phyloP scores from a whole-genome alignment of 352 stramenopile genomes.

The Globisporangium nagaii region DNA sequence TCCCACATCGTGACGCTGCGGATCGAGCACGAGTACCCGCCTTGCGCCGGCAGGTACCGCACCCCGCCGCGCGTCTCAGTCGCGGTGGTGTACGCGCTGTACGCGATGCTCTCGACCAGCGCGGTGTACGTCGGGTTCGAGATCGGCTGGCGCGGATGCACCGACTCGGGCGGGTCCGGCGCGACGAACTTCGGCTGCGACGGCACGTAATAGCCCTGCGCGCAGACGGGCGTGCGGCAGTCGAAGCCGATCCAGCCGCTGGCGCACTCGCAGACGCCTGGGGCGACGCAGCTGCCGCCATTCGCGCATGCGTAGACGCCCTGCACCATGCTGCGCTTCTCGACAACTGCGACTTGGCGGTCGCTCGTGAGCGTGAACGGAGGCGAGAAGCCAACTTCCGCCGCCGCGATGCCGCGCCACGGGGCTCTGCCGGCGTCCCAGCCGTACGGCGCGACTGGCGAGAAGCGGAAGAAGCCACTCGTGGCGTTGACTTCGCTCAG shows the following conservation, averaged over 20 bases:
- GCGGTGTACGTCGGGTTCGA: conserved; percentile 61
- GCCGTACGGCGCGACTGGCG: conserved; percentile 72
- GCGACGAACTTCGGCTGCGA: conserved; percentile 76
- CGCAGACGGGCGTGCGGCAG: conserved; percentile 92
- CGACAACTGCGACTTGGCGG: conserved; percentile 89
- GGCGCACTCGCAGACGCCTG: conserved; percentile 90
- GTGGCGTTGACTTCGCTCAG: conserved; percentile 65
- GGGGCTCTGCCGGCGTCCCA: conserved; percentile 55
- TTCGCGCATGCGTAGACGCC: conserved; percentile 95
- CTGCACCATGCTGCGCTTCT: conserved; percentile 82
- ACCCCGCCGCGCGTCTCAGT: conserved; percentile 31
- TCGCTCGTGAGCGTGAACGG: conserved; percentile 64
- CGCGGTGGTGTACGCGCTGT: conserved; percentile 33
- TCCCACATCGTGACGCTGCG: conserved; percentile 94
- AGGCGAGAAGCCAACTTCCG: conserved; percentile 42
- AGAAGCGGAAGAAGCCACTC: conserved; percentile 82
- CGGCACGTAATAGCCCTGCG: conserved; percentile 90
- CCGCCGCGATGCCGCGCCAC: conserved; percentile 59
- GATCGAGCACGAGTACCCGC: conserved; percentile 93
- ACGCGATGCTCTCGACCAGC: conserved; percentile 50
- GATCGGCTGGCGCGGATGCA: conserved; percentile 37
- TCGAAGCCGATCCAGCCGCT: conserved; percentile 95
- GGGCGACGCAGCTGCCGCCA: conserved; percentile 85
- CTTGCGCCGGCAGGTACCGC: conserved; percentile 76
- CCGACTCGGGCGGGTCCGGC: conserved; percentile 43